These are phyloP conservation scores for Umbellularia californica DNA, from an alignment of 164 flowering plant genomes.

Conservation along the genomic window DNA sequence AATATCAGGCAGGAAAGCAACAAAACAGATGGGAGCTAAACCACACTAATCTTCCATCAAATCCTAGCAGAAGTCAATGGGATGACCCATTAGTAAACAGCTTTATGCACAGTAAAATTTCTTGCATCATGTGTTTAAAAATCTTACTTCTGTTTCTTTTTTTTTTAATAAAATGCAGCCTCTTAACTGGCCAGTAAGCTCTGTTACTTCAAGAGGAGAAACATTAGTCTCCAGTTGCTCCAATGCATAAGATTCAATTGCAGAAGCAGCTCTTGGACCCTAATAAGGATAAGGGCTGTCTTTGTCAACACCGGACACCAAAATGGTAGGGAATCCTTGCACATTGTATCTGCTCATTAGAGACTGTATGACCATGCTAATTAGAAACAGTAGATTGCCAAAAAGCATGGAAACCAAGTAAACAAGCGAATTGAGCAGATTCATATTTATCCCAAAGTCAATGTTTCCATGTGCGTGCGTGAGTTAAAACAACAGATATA, in stretches of 20 bases:
- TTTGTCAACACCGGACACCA: constrained; percentile 89
- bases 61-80: constrained; percentile 39
- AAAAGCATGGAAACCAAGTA: background rate
- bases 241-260: constrained; percentile 86
- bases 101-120: background rate
- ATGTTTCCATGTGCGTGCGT: no score
- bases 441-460: no score
- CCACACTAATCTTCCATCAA: constrained; percentile 93
- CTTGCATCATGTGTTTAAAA: background rate
- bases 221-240: constrained; percentile 76
- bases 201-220: constrained; percentile 79
- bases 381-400: constrained; percentile 5
- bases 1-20: constrained; percentile 88
- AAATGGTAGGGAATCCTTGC: constrained; percentile 91
- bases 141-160: background rate
- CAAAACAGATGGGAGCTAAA: constrained; percentile 92
- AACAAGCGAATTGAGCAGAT: no score
- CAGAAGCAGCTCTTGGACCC: constrained; percentile 83
- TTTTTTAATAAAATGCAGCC: background rate
- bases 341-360: constrained; percentile 91
- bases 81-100: no score
- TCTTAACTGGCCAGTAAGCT: constrained; percentile 71
- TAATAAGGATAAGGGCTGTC: constrained; percentile 74
- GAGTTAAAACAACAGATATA: no score
- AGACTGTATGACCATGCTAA: constrained; percentile 48